Base-by-base conservation (phyloP, 2,329 filamentous ascomycete species). In the Sarocladium strictum region DNA sequence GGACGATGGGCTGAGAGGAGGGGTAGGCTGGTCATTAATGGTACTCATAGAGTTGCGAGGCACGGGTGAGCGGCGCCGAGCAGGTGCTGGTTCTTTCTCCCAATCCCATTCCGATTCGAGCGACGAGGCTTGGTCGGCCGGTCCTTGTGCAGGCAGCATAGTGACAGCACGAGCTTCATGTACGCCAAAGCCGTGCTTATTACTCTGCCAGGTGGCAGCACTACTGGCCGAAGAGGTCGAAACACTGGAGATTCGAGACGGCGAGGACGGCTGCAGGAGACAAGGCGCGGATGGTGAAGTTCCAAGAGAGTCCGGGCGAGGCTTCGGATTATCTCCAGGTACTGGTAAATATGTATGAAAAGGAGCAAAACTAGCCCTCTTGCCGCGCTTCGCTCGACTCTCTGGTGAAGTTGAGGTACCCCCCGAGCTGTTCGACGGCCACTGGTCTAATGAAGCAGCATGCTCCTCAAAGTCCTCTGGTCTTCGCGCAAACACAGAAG, bases 1-100 rank as follows among this genome's bases (percentile, higher is more conserved):
- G 6, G 76, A 80, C 2, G 70, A 72, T 0, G 80, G 80, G 27
- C 78, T 81, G 29, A 79, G 58, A 0, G 79, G 78, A 1, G 76
- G 76, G 3, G 77, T 79, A 1, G 72, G 71, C 54, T 76, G 72
- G 10, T 74, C 70, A 1, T 67, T 65, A 1, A 69, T 64, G 23
- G 59, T 60, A 12, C 60, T 43, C 7, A 60, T 52, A 6, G 65
- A 61, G 37, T 61, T 53, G 3, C 47, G 26, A 14, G 47, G 47
- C 10, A 32, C 57, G 60, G 14, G 53, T 56, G 51, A 53, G 55
- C n/a, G 57, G 53, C 29, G 57, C 55, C 7, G 61, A 57, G 51
- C 33, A 58, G 58, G 2, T 55, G 9, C 53, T 23, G 59, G 57
- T 9, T 54, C 55, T 12, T 59, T 57, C 9, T 55, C 55, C n/a